Percentiles rank a stretch among this genome's conserved stretches.
Conservation (phyloP, 257 asterid genomes). For the Datura wrightii region DNA sequence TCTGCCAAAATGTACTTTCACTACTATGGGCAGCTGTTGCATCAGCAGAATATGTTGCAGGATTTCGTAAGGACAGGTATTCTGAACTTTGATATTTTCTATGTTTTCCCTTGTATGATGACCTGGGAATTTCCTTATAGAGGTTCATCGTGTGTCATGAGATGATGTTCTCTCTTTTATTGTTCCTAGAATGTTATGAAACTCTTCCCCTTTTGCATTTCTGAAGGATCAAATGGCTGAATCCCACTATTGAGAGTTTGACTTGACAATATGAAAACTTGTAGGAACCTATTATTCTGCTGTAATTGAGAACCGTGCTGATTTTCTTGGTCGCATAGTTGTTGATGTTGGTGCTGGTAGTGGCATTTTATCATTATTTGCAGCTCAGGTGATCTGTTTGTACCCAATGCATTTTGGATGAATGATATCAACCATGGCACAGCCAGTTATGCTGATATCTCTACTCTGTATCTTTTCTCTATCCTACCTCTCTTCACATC, state of each 20-base stretch:
- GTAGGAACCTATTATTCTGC: constrained; percentile 98
- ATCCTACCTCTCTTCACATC: constrained; percentile 4
- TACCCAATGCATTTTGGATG: constrained; percentile 31
- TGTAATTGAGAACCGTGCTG: constrained; percentile 90
- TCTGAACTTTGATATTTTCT: background rate
- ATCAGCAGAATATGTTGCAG: constrained; percentile 99
- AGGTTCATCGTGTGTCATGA: background rate
- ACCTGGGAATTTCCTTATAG: background rate
- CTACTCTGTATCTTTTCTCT: background rate
- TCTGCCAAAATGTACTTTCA: constrained; percentile 99
- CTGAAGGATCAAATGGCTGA: constrained; percentile 14
- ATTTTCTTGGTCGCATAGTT: constrained; percentile 78
- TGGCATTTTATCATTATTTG: constrained; percentile 97
- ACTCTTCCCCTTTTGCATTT: background rate
- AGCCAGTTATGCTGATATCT: constrained; percentile 34
- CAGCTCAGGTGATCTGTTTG: constrained; percentile 81
- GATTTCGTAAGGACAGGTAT: constrained; percentile 98
- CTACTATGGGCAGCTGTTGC: constrained; percentile 95
- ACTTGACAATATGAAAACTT: constrained; percentile 29
- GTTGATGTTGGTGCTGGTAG: constrained; percentile 99
- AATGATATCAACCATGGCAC: constrained; percentile 35
- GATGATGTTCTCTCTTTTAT: background rate
- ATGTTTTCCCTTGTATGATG: background rate
- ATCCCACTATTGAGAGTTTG: constrained; percentile 34
- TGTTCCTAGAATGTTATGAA: background rate